These are phyloP conservation scores for Kuraishia floccosa DNA, from an alignment of 805 yeast genomes.

Conservation along the genomic window DNA sequence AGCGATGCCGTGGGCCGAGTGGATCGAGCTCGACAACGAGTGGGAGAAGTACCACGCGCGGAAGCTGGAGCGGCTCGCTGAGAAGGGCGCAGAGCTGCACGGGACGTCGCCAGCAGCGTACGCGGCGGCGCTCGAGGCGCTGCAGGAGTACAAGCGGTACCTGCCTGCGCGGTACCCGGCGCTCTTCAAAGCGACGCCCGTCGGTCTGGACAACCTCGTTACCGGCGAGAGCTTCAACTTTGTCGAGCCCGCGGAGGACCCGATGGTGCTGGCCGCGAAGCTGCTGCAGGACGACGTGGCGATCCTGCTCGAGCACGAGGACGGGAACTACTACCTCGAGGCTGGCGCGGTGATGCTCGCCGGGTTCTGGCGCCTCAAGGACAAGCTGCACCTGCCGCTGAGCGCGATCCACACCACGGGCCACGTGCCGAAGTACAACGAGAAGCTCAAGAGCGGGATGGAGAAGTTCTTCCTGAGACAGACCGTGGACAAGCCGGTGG, in stretches of 20 bases:
- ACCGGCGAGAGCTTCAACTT: slow-evolving; percentile 41
- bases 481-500: slow-evolving; percentile 52
- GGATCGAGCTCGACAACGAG: slow-evolving; percentile 63
- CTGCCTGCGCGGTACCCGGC: slow-evolving; percentile 50
- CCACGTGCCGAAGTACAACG: slow-evolving; percentile 55
- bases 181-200: slow-evolving; percentile 30
- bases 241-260: slow-evolving; percentile 31
- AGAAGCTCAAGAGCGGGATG: slow-evolving; percentile 51
- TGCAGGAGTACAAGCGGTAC: slow-evolving; percentile 39
- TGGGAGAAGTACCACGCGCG: slow-evolving; percentile 45
- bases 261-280: slow-evolving; percentile 45
- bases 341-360: slow-evolving; percentile 57
- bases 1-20: slow-evolving; percentile 43
- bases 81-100: slow-evolving; percentile 33
- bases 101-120: slow-evolving; percentile 40
- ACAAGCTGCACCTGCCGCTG: slow-evolving; percentile 45
- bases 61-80: slow-evolving; percentile 36
- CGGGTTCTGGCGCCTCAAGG: slow-evolving; percentile 60
- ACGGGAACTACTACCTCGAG: slow-evolving; percentile 45
- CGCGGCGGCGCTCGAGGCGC: slow-evolving; percentile 43
- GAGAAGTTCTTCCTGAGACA: slow-evolving; percentile 50
- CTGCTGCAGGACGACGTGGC: slow-evolving; percentile 61
- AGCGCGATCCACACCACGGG: slow-evolving; percentile 52
- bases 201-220: slow-evolving; percentile 36
- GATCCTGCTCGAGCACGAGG: slow-evolving; percentile 46